Conservation (phyloP, 192 early-diverging fungal genomes). For the Pilobolus umbonatus region DNA sequence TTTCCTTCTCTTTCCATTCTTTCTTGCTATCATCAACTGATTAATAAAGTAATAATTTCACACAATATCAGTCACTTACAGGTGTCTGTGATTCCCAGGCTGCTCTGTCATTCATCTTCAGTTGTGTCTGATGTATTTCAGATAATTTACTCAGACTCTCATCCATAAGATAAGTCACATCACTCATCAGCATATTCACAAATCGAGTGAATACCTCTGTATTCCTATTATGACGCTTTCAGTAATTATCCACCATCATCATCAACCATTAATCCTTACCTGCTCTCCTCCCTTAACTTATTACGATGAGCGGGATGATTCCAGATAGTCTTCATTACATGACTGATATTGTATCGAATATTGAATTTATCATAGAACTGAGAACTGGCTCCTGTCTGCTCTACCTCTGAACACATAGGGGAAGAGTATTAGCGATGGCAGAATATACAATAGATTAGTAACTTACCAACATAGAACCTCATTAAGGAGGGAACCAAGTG, state of each 20-base stretch:
- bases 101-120: constrained; percentile 61
- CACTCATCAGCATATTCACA: constrained; percentile 90
- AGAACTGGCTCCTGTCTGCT: constrained; percentile 85
- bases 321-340: constrained; percentile 85
- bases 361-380: constrained; percentile 99
- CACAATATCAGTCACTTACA: constrained; percentile 28
- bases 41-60: background rate
- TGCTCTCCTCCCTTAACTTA: constrained; percentile 55
- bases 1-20: constrained; percentile 59
- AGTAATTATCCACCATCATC: background rate
- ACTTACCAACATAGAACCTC: constrained; percentile 84
- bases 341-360: constrained; percentile 93
- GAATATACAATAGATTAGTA: background rate
- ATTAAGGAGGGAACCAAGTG: constrained; percentile 81
- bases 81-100: constrained; percentile 45
- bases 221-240: constrained; percentile 31
- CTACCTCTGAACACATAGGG: constrained; percentile 60
- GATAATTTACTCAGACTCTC: constrained; percentile 85
- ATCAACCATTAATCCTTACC: constrained; percentile 44
- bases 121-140: constrained; percentile 79
- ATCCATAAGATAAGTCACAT: constrained; percentile 91
- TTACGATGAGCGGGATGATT: constrained; percentile 63
- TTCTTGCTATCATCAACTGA: constrained; percentile 32
- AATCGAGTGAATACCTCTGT: constrained; percentile 82
- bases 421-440: background rate